Evolutionary conservation across 345 rosid genomes (phyloP), one percentile per base, ranked within the genome.

Genomic region (Acer saccharum): DNA sequence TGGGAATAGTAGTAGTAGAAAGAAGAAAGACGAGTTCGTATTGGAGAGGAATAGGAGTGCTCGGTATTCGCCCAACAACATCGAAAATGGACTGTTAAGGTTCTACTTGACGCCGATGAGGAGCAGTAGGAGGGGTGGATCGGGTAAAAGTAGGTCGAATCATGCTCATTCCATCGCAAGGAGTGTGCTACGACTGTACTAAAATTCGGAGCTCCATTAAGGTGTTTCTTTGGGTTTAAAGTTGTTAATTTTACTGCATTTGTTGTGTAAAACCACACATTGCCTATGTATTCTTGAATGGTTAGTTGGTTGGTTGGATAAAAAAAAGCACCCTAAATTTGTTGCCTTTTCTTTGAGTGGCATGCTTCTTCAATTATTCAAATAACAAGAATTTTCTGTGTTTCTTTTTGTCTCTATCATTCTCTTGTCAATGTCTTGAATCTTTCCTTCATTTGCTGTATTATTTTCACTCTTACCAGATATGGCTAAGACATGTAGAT

Each of bases 21-120:
- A 91, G 92, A 92, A 85, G 69, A 84, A 60, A 73, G 91, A 88
- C 16, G 93, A 89, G 81, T 82, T 86, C 54, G 88, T 84, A 62
- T 73, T 97, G 82, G 96, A 90, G 78, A 88, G 90, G 82, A 89
- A 86, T 66, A 81, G 92, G 86, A 93, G 98, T 80, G 94, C 92
- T 32, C 90, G 98, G 80, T 91, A 89, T 77, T 92, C 98, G 1
- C 94, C 98, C 0, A 91, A 84, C 83, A 78, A 83, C 78, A 78
- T 89, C n/a, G 97, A 92, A 44, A 87, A 90, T 78, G 98, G 99
- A 58, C 72, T 92, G 82, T 76, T 94, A 73, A 86, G 93, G 86
- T 94, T 91, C 77, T 91, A 94, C 92, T 78, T 85, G 86, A 89
- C 97, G 10, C 97, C 93, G 29, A 12, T 87, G 88, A 87, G 93